A percentile compares a stretch with the other conserved stretches of the same genome.
Evolutionary conservation across 441 rosid species (phyloP).

Genomic region (Euphorbia celastroides): DNA sequence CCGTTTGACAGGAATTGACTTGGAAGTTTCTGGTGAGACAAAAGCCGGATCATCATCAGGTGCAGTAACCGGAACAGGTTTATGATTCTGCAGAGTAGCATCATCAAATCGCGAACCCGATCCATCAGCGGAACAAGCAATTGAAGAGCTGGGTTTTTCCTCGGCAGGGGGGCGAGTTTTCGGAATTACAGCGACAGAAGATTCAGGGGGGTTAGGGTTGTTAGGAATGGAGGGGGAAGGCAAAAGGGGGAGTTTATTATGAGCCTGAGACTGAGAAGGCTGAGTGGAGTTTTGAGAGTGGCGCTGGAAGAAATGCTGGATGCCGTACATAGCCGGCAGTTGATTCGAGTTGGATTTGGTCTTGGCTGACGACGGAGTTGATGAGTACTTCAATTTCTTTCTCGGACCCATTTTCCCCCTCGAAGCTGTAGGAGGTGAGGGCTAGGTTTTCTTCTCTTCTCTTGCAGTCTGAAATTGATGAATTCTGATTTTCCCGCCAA

Average conservation of each 20-base stretch:
- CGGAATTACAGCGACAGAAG: not conserved
- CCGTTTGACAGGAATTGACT: conserved; percentile 44
- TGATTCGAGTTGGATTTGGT: conserved; percentile 16
- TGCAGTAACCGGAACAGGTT: conserved; percentile 10
- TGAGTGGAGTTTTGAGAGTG: conserved; percentile 52
- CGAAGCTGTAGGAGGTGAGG: not conserved
- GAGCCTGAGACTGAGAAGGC: conserved; percentile 6
- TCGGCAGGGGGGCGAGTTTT: not conserved
- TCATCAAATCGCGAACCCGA: not conserved
- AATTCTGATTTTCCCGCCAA: not conserved
- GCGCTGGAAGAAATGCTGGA: conserved; percentile 87
- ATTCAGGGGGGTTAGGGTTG: not conserved
- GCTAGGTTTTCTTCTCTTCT: conserved; percentile 1
- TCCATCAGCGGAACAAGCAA: not conserved
- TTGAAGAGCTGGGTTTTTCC: conserved; percentile 9
- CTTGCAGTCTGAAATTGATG: not conserved
- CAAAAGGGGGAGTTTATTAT: not conserved
- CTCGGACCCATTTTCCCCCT: conserved; percentile 57
- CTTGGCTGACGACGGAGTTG: conserved; percentile 22
- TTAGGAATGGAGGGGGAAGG: not conserved
- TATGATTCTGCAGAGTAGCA: conserved; percentile 1
- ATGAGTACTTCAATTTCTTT: conserved; percentile 54
- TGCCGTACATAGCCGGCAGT: conserved; percentile 56
- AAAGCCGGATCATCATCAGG: conserved; percentile 25
- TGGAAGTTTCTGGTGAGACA: conserved; percentile 56